Base-by-base conservation (phyloP, 148 eudicot species). In the Spergularia bocconei region DNA sequence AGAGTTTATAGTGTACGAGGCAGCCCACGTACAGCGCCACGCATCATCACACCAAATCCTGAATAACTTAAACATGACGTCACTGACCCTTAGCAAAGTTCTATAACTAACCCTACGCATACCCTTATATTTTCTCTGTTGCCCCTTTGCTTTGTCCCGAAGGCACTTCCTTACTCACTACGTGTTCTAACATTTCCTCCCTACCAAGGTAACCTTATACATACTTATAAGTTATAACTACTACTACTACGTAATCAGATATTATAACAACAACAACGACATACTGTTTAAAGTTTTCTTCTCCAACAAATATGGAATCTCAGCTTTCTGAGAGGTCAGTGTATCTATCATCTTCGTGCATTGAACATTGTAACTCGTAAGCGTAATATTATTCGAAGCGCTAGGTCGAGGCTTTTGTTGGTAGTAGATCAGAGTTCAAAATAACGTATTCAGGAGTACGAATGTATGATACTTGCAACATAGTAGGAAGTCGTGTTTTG, bases 321-420 rank as follows among this genome's bases (percentile, higher is more conserved):
- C 80, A 71, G 13, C 57, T 66, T 66, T 66, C 69, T 61, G 57
- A 76, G 51, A 76, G 83, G 83, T 80, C 25, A 58, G 71, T 75
- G 0, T 51, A 1, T 15, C 51, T 33, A 3, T 4, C n/a, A 8
- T 17, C 16, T 29, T 17, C 48, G 10, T 29, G 36, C 36, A 29
- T 29, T 29, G 36, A 29, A 29, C 36, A 29, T 29, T 29, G 4
- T 29, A 29, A 29, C 36, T 29, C 36, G 2, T 44, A 44, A 44
- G 10, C 5, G 48, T 44, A 44, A 44, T 9, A 9, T 44, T 44
- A 44, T 44, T 9, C 1, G 1, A 44, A 44, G 3, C 48, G 6
- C 9, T 44, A 44, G 48, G 48, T 44, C 48, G 48, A 6, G 7
- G 6, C 48, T 44, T 44, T 44, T 9, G 48, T 44, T 44, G 48